Evolutionary conservation across 441 rosid genomes (phyloP), one percentile per base, ranked within the genome.

Genomic region (Adansonia madagascariensis): DNA sequence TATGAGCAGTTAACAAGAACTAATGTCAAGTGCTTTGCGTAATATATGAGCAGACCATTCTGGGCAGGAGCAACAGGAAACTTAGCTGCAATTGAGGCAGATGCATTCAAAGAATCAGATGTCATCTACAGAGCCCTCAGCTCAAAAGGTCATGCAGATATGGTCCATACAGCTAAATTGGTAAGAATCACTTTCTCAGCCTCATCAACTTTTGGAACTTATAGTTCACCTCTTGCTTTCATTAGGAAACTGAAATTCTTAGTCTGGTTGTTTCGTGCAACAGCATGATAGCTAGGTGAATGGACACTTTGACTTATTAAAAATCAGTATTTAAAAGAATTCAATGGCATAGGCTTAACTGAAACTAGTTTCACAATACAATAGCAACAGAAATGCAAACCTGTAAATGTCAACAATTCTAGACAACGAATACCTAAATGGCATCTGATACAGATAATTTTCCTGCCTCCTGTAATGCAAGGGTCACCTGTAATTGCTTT

Each of bases 51-150:
- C 90, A 66, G 71, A 80, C 88, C 99, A 39, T 92, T 95, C 83
- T 95, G 98, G 99, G 91, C 92, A 66, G 95, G 92, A 79, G 96
- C 99, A 41, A 91, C 90, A 55, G 90, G 78, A 41, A 91, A 93
- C 87, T 93, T 95, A 74, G 97, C 93, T 35, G 86, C 92, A 65
- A 93, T 93, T 4, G 99, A 95, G 86, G 97, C 99, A 5, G 99
- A 93, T 81, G 99, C 98, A 41, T 95, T 93, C 83, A 95, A 95
- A 83, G 98, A 95, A 85, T 83, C 98, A 41, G 99, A 95, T 84
- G 98, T 92, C 44, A 93, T 95, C 46, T 95, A 91, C 78, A 90
- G 84, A 86, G 99, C 98, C 52, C 89, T 95, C 24, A 92, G 96
- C 90, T 91, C 97, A 59, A 87, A 88, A 84, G 98, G 98, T 52